These are phyloP conservation scores for Suillus discolor DNA, from an alignment of 768 basidiomycete genomes.

Conservation along the genomic window DNA sequence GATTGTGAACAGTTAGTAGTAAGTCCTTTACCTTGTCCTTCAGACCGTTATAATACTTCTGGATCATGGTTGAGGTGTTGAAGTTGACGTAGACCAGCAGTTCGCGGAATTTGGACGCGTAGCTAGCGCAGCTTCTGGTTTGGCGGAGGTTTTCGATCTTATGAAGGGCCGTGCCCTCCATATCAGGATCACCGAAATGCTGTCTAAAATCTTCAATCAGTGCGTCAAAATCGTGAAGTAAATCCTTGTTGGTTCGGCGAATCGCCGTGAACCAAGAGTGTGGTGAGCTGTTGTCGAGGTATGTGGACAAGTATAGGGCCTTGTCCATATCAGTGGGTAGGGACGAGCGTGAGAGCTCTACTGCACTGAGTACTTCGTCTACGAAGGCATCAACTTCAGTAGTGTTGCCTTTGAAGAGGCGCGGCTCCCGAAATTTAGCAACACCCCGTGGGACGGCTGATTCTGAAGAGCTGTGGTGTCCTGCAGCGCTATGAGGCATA, in stretches of 20 bases:
- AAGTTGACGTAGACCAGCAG: conserved; percentile 16
- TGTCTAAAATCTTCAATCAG: conserved; percentile 16
- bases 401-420: conserved; percentile 17
- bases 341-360: conserved; percentile 24
- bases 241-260: conserved; percentile 11
- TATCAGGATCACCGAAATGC: conserved; percentile 32
- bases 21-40: conserved; percentile 29
- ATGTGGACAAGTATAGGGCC: conserved; percentile 29
- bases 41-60: conserved; percentile 30
- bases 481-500: too few relatives aligned
- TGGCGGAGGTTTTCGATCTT: conserved; percentile 35
- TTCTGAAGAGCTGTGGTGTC: too few relatives aligned
- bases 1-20: conserved; percentile 14
- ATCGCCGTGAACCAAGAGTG: conserved; percentile 33
- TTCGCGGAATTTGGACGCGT: conserved; percentile 30
- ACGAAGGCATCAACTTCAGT: conserved; percentile 20
- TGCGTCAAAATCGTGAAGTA: conserved; percentile 28
- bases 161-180: conserved; percentile 25
- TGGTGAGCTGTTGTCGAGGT: conserved; percentile 32
- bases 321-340: conserved; percentile 30
- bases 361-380: conserved; percentile 24
- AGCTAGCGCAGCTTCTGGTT: conserved; percentile 30
- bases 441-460: not conserved
- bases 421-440: conserved; percentile 19
- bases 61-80: conserved; percentile 29